A percentile compares a stretch with the other conserved stretches of the same genome.
phyloP scores from a whole-genome alignment of 768 basidiomycete genomes.

The Mycena alexandri region DNA sequence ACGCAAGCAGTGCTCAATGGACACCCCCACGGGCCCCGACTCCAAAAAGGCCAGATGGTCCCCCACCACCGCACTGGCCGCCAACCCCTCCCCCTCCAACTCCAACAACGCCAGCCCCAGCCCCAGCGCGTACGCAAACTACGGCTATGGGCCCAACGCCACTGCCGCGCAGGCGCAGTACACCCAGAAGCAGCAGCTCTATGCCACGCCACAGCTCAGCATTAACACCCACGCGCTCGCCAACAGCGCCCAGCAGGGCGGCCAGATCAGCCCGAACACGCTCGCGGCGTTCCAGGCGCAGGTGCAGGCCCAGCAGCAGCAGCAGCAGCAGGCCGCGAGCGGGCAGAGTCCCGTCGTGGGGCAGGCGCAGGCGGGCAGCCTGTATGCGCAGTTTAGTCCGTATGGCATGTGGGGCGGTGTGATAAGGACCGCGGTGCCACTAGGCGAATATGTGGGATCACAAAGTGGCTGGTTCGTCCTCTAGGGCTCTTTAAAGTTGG shows the following conservation, averaged over 20 bases:
- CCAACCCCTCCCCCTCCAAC: not conserved
- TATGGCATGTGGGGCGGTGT: conserved; percentile 52
- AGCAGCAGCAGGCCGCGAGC: conserved; percentile 52
- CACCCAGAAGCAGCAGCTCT: conserved; percentile 70
- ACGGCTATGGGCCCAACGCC: conserved; percentile 86
- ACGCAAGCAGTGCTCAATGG: conserved; percentile 81
- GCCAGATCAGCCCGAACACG: no score
- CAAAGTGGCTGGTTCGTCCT: no score
- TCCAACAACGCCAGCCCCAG: conserved; percentile 60
- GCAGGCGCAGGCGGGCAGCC: conserved; percentile 38
- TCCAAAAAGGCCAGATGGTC: conserved; percentile 94
- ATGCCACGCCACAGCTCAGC: conserved; percentile 78
- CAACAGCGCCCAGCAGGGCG: no score
- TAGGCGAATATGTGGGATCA: no score
- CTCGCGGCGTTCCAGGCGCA: no score
- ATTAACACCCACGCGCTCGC: conserved; percentile 77
- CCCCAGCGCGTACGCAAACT: conserved; percentile 77
- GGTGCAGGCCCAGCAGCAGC: conserved; percentile 54
- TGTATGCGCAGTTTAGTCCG: conserved; percentile 72
- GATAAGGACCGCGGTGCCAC: no score
- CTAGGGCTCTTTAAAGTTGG: no score
- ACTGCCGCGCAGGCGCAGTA: conserved; percentile 78
- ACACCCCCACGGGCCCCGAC: conserved; percentile 83
- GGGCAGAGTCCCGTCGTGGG: conserved; percentile 60
- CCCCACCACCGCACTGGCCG: conserved; percentile 71